Evolutionary conservation across 139 green algal genomes (phyloP), one percentile per base, ranked within the genome.

Genomic region (Pleodorina starrii): DNA sequence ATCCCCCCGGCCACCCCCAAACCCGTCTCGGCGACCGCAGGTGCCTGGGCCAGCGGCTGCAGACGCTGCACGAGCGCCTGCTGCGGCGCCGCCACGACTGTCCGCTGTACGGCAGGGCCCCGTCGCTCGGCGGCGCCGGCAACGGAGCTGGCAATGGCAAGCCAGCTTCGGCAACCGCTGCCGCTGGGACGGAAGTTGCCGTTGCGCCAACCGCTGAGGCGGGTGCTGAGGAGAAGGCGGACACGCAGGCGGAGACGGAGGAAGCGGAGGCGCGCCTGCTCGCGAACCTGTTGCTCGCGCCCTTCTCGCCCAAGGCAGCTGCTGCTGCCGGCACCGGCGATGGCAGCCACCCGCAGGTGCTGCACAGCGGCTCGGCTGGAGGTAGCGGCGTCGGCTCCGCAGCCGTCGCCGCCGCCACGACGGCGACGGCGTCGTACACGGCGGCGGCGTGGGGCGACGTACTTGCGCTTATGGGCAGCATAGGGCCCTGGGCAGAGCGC

Each of bases 21-120:
- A n/a, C n/a, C n/a, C n/a, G n/a, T n/a, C n/a, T n/a, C n/a, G n/a
- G n/a, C n/a, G n/a, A 60, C 51, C 14, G 51, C 54, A 86, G 80
- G 59, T 87, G 81, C 44, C 63, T 78, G 7, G 43, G 81, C 43
- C 81, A 87, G 6, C 60, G 81, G 5, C 6, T 50, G 43, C 81
- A 87, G 63, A 50, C n/a, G 12, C 81, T 87, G 32, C 81, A 87
- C 63, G 81, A 87, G 81, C 81, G 81, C 0, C 5, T 27, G 4
- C n/a, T 78, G 38, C 81, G 81, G 1, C 60, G 63, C 43, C 35
- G 63, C 17, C 43, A 78, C 44, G 54, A 27, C 2, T 87, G 81
- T 68, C 63, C 63, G 19, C 43, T 79, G 43, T 87, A 79, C 81
- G 63, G 81, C 43, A n/a, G 14, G 19, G 42, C 29, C 9, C 46